Base-by-base conservation (phyloP, 2,329 filamentous ascomycete genomes). In the Teratosphaeria destructans region DNA sequence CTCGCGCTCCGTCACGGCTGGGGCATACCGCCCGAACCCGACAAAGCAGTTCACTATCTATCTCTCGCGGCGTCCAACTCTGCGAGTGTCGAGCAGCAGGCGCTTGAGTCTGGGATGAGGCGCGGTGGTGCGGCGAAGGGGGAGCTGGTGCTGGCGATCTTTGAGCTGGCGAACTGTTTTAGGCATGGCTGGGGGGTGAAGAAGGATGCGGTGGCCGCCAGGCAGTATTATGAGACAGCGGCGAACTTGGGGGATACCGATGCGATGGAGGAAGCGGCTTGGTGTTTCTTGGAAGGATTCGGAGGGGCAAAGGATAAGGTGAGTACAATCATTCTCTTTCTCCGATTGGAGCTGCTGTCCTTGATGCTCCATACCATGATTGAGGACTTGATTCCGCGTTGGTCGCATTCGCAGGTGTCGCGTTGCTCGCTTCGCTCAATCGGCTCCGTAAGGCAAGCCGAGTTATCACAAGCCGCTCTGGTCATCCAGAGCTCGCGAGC, bases 271-370 rank as follows among this genome's bases (percentile, higher is more conserved):
- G 93, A 97, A 75, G 87, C 87, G 58, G 94, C 86, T 39, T 95
- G 91, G 90, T 99, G 94, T 78, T 97, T 94, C 80, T 75, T 95
- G 32, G 88, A 96, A 72, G 94, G 94, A n/a, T 96, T 95, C 75
- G 94, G 94, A 37, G 93, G 91, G 71, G 94, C 91, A 75, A 99
- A 97, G 75, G 92, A 99, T 79, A 97, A 96, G 89, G 93, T 96
- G 53, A 54, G 53, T 52, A 12, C 5, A 11, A 8, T 54, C 26
- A 35, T 54, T 54, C 26, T 53, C 16, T n/a, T 49, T 26, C 8
- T 11, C 5, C 12, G 11, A n/a, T 5, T 14, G 2, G 37, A n/a
- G 37, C 14, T 16, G 37, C 37, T 43, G 11, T 43, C 16, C 11
- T 43, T 14, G 37, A 43, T n/a, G 37, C 5, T 43, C 37, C 4